A percentile compares a stretch with the other conserved stretches of the same genome.
phyloP scores from a whole-genome alignment of 1,284 basidiomycete genomes.

The Fomitiporia mediterranea region DNA sequence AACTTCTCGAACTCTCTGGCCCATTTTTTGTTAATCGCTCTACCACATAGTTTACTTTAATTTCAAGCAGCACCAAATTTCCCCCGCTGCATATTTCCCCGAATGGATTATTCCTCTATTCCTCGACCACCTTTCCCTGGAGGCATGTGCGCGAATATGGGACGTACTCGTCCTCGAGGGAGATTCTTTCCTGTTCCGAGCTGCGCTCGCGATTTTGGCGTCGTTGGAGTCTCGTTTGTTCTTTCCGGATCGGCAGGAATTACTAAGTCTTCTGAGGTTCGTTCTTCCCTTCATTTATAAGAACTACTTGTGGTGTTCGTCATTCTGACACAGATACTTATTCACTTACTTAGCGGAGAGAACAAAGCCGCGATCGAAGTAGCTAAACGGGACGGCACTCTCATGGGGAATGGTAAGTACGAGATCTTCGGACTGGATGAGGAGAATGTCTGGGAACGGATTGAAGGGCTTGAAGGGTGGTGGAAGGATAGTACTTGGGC shows the following conservation, averaged over 20 bases:
- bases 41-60: slow-evolving; percentile 77
- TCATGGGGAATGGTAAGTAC: slow-evolving; percentile 72
- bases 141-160: slow-evolving; percentile 84
- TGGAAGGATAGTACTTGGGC: slow-evolving; percentile 92
- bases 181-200: slow-evolving; percentile 83
- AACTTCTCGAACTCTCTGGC: background rate
- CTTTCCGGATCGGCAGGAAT: slow-evolving; percentile 75
- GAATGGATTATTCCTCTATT: slow-evolving; percentile 83
- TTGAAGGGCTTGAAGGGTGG: slow-evolving; percentile 81
- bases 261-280: slow-evolving; percentile 67
- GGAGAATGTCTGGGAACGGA: slow-evolving; percentile 73
- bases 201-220: slow-evolving; percentile 77
- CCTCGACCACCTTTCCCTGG: slow-evolving; percentile 84
- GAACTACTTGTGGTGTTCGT: background rate
- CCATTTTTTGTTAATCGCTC: too few species aligned
- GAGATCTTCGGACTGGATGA: slow-evolving; percentile 86
- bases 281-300: too few species aligned
- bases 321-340: slow-evolving; percentile 5
- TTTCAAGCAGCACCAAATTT: slow-evolving; percentile 88
- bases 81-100: slow-evolving; percentile 70
- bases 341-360: slow-evolving; percentile 51
- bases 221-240: slow-evolving; percentile 84
- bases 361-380: slow-evolving; percentile 82
- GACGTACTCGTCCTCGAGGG: slow-evolving; percentile 85
- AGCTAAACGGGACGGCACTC: slow-evolving; percentile 58